Conservation (phyloP, 2,329 filamentous ascomycete species). For the Cladosporium sp. region DNA sequence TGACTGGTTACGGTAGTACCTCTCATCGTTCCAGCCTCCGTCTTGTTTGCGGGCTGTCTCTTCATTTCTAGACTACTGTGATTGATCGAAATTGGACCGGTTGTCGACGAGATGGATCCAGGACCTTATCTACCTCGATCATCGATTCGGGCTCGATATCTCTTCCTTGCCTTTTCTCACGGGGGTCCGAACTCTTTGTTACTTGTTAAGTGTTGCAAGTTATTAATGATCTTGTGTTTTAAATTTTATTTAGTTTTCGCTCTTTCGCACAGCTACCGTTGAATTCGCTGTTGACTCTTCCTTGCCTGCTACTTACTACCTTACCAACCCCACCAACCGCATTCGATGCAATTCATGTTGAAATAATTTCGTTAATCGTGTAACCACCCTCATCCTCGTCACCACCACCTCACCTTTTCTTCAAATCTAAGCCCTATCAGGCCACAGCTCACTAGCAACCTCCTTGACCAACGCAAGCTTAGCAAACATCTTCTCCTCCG, state of each 20-base stretch:
- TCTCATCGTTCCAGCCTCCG: too few relatives aligned
- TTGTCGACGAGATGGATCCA: too few relatives aligned
- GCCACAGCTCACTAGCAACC: slow-evolving; percentile 34
- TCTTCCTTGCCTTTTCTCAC: too few relatives aligned
- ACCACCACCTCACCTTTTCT: background rate
- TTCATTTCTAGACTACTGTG: too few relatives aligned
- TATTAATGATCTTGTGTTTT: too few relatives aligned
- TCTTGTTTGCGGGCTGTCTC: too few relatives aligned
- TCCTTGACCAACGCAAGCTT: slow-evolving; percentile 34
- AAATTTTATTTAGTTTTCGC: background rate
- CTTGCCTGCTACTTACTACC: background rate
- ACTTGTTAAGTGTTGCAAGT: too few relatives aligned
- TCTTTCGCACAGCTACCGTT: slow-evolving; percentile 5
- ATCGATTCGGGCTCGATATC: too few relatives aligned
- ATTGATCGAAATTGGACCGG: too few relatives aligned
- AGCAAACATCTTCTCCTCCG: slow-evolving; percentile 35
- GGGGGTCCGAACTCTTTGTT: too few relatives aligned
- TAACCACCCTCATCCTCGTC: background rate
- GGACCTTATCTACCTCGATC: too few relatives aligned
- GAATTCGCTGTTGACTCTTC: slow-evolving; percentile 9
- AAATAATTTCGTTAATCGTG: slow-evolving; percentile 14
- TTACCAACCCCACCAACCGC: background rate
- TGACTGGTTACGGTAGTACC: too few relatives aligned
- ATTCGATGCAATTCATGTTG: slow-evolving; percentile 12
- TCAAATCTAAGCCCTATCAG: slow-evolving; percentile 25